phyloP scores from a whole-genome alignment of 169 alveolate genomes.

The Cryptosporidium ryanae region DNA sequence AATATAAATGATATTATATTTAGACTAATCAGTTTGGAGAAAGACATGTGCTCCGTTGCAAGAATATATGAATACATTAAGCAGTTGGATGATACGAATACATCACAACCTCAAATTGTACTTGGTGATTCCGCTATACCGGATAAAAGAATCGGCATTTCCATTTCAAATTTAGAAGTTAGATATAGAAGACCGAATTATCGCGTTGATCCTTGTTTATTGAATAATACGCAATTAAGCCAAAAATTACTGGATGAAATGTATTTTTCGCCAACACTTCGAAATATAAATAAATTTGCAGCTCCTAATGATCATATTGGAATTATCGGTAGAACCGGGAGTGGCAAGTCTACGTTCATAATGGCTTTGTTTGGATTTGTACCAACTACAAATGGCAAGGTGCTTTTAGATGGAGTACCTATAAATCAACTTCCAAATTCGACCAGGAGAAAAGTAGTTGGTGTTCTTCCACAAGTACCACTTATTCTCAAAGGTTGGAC shows the following conservation, averaged over 20 bases:
- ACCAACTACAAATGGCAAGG: slow-evolving; percentile 65
- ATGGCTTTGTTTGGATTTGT: slow-evolving; percentile 73
- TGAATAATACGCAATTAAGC: neutral
- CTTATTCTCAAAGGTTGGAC: slow-evolving; percentile 78
- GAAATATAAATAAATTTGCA: slow-evolving; percentile 78
- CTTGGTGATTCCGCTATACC: slow-evolving; percentile 51
- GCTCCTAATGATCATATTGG: slow-evolving; percentile 80
- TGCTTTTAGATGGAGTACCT: slow-evolving; percentile 67
- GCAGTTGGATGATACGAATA: slow-evolving; percentile 23
- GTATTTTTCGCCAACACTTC: slow-evolving; percentile 73
- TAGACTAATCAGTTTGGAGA: slow-evolving; percentile 62
- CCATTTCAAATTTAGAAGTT: slow-evolving; percentile 51
- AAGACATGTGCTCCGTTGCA: slow-evolving; percentile 79
- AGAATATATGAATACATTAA: slow-evolving; percentile 40
- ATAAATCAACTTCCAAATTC: slow-evolving; percentile 44
- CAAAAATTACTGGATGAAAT: slow-evolving; percentile 4
- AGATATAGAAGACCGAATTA: slow-evolving; percentile 67
- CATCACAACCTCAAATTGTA: slow-evolving; percentile 37
- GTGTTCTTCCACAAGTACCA: slow-evolving; percentile 78
- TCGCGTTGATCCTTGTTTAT: neutral
- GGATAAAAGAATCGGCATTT: slow-evolving; percentile 42
- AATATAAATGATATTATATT: slow-evolving; percentile 58
- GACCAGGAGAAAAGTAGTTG: slow-evolving; percentile 70
- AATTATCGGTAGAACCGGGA: slow-evolving; percentile 80
- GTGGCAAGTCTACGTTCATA: slow-evolving; percentile 76